These are phyloP conservation scores for Angomonas ambiguus DNA, from an alignment of 208 protist species.

Conservation along the genomic window DNA sequence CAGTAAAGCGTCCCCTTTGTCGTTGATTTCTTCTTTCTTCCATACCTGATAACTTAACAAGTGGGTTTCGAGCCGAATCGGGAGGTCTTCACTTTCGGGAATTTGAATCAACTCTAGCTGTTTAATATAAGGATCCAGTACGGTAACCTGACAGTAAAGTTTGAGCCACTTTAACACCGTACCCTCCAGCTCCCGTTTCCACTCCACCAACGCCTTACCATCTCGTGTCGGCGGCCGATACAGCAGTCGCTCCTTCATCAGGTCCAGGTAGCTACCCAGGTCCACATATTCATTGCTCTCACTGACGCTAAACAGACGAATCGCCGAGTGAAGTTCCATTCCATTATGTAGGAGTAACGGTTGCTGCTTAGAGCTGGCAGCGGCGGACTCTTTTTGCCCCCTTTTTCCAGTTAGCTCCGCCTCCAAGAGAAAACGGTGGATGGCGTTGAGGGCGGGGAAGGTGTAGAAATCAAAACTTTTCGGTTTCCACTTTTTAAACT, in stretches of 20 bases:
- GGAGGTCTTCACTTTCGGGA: not conserved
- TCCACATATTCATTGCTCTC: not conserved
- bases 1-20: not conserved
- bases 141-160: not conserved
- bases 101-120: too few relatives aligned
- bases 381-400: not conserved
- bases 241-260: not conserved
- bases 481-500: not conserved
- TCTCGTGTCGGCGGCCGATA: not conserved
- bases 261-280: not conserved
- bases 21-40: not conserved
- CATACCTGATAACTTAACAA: not conserved
- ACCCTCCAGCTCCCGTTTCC: not conserved
- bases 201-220: not conserved
- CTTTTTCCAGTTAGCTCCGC: conserved; percentile 4
- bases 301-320: not conserved
- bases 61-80: not conserved
- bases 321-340: not conserved
- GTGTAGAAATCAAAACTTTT: not conserved
- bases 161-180: not conserved
- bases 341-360: not conserved
- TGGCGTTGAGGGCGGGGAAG: conserved; percentile 12
- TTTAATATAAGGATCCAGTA: too few relatives aligned
- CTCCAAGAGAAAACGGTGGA: conserved; percentile 27
- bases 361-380: too few relatives aligned